Evolutionary conservation across 306 rosid species (phyloP), one percentile per base, ranked within the genome.

Genomic region (Trifolium fragiferum): DNA sequence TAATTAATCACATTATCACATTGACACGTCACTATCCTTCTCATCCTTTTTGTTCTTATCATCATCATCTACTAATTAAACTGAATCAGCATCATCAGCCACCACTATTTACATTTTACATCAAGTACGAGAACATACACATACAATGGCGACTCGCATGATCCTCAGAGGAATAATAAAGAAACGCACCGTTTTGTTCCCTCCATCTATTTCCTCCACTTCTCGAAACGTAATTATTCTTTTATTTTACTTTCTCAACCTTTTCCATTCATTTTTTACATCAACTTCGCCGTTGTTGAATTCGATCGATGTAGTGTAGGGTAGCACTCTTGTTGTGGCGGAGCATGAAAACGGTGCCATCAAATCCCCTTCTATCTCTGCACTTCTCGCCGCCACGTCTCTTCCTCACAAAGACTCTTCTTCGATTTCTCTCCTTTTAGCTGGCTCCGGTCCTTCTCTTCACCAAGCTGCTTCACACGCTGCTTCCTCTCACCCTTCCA

Each of bases 361-460:
- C 80, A 91, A 84, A 71, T 74, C 91, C 46, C 81, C 87, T 47
- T 87, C 96, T 37, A 76, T 91, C 63, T 88, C 92, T 30, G 97
- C 97, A 21, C 82, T 93, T 10, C 78, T 69, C 47, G 98, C 97
- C 73, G 96, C 97, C 20, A 81, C 76, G 44, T 89, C 82, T 35
- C 76, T 93, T 23, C 55, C 88, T 66, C 75, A 73, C n/a, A 85
- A 77, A 32, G 75, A 74, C 38, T 87, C 84, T 54, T 83, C 92
- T 21, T 83, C 92, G 21, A 79, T 93, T 78, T 86, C 98, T 1
- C 30, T 93, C 55, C 90, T 91, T 5, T 83, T 93, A 81, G 96
- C 98, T 13, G 98, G 98, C 27, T 89, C 90, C 0, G 98, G 97
- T 71, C 79, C 96, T 81, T 81, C 86, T 41, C 90, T 93, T 23